Evolutionary conservation across 768 basidiomycete species (phyloP), one percentile per base, ranked within the genome.

Genomic region (Naganishia antarctica): DNA sequence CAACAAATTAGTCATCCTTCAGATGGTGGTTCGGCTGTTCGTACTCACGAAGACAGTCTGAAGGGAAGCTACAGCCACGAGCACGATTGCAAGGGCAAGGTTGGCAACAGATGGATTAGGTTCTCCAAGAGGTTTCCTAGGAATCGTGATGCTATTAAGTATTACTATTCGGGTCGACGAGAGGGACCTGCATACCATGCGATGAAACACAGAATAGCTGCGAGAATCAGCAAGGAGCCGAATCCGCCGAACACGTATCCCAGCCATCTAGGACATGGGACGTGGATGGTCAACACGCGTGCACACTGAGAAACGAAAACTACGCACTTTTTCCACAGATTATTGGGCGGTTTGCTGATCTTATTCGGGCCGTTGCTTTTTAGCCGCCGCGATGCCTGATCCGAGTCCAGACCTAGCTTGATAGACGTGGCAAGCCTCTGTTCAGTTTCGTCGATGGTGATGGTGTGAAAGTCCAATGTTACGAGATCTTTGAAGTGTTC

Each of bases 211-310:
- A 85, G 74, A 34, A 85, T 80, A 43, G 80, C 80, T 28, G 81
- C 84, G 18, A 82, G 79, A 78, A 84, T 81, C 75, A 85, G 81
- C 16, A 85, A 73, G 60, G 80, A 80, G 58, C 84, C 84, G 72
- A 85, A 85, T 0, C 84, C 84, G 44, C 84, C 83, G 48, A 85
- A 82, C 50, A 85, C 64, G 59, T 84, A 85, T 68, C 80, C 81
- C 18, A 83, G 69, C 69, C 31, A 80, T 76, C 77, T 76, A 26
- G 53, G 3, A 53, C 18, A 12, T 7, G 43, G 4, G 11, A 32
- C n/a, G 21, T 18, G 40, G 34, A 7, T 7, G 15, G 34, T 37
- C 34, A 16, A 2, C 25, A 62, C 29, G 23, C 4, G 26, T 48
- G 31, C n/a, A 34, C 40, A 21, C 32, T 16, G 9, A 46, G n/a